Percentiles rank a stretch among this genome's conserved stretches.
Evolutionary conservation across 2,329 filamentous ascomycete species (phyloP).

Genomic region (Helotiales sp.): DNA sequence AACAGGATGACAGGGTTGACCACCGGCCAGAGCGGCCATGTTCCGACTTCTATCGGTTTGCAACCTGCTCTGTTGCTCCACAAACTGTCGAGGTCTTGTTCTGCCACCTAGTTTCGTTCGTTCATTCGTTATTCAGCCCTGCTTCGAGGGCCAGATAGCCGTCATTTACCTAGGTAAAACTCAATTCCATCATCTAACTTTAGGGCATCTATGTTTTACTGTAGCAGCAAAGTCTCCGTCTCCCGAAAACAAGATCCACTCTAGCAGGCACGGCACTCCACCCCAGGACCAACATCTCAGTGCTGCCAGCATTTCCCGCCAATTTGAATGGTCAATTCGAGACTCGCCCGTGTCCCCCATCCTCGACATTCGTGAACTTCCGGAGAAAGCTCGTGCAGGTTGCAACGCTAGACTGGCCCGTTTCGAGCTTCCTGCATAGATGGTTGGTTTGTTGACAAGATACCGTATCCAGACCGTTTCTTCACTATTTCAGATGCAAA

Average conservation of each 20-base stretch:
- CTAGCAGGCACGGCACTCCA: not conserved
- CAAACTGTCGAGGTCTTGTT: not conserved
- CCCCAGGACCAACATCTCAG: not conserved
- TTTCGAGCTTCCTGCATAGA: constrained; percentile 27
- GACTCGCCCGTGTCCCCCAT: not conserved
- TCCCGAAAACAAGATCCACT: constrained; percentile 7
- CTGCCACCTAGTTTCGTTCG: not conserved
- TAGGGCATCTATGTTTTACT: not conserved
- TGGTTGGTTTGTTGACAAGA: too few species aligned
- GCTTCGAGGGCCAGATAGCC: not conserved
- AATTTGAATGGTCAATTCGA: constrained; percentile 3
- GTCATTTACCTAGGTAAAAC: not conserved
- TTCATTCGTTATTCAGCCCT: too few species aligned
- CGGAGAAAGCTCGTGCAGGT: constrained; percentile 17
- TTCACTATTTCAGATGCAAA: not conserved
- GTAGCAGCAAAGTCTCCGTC: not conserved
- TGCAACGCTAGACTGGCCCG: constrained; percentile 19
- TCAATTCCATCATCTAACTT: not conserved
- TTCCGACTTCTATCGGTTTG: not conserved
- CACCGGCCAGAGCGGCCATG: not conserved
- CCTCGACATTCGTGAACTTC: not conserved
- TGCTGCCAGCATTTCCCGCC: not conserved
- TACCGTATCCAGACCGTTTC: not conserved
- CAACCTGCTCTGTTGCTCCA: not conserved
- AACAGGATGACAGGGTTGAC: not conserved